Evolutionary conservation across 495 filamentous ascomycete genomes (phyloP).

Genomic region (Hypoxylon rickii): DNA sequence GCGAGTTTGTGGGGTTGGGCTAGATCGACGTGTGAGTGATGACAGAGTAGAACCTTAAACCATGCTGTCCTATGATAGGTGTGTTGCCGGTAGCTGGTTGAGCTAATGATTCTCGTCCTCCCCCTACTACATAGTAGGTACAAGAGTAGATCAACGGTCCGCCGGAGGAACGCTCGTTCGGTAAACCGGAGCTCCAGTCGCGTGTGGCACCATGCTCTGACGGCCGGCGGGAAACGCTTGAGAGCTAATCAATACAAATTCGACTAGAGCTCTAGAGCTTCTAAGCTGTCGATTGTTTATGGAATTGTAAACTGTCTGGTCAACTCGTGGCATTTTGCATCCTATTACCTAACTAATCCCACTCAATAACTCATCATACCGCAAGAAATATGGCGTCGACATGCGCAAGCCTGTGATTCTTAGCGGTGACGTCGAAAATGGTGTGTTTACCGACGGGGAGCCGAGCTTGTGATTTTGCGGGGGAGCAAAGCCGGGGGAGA

Average conservation of each 20-base stretch:
- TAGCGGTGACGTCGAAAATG: conserved; percentile 36
- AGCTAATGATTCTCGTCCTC: no score
- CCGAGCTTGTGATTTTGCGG: conserved; percentile 62
- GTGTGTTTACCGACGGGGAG: conserved; percentile 46
- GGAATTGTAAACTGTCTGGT: no score
- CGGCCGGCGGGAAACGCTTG: conserved; percentile 17
- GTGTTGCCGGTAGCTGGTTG: no score
- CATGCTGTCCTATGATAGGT: no score
- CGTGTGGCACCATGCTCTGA: conserved; percentile 7
- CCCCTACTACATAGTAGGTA: no score
- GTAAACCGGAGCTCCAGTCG: conserved; percentile 33
- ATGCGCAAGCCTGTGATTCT: conserved; percentile 21
- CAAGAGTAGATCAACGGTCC: conserved; percentile 27
- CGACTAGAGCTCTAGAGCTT: no score
- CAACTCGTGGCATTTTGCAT: no score
- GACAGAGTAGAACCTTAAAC: conserved; percentile 21
- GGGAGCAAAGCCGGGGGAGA: no score
- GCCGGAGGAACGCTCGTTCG: conserved; percentile 33
- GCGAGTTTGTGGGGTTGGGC: not conserved
- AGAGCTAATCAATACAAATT: no score
- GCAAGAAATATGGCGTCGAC: not conserved
- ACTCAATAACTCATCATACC: no score
- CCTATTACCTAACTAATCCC: no score
- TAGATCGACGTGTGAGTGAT: conserved; percentile 32
- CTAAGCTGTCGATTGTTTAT: no score